Conservation (phyloP, 1,284 basidiomycete genomes). For the Ustilago hordei region DNA sequence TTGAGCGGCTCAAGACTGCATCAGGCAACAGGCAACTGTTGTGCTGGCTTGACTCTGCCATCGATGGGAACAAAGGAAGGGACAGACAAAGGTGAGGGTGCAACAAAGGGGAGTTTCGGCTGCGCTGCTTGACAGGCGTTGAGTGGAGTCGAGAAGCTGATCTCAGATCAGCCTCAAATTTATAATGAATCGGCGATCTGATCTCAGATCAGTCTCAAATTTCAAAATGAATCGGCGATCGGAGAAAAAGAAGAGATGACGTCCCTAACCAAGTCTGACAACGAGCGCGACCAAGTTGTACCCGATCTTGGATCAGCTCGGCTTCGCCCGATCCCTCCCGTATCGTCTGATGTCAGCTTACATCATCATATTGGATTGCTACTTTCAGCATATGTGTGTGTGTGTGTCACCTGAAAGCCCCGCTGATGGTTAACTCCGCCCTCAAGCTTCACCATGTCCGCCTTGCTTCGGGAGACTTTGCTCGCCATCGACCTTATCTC, state of each 20-base stretch:
- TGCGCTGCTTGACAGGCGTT: constrained; percentile 13
- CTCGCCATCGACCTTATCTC: too few relatives aligned
- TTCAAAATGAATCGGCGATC: background rate
- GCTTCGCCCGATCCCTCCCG: too few relatives aligned
- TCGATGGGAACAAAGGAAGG: background rate
- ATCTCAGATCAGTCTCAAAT: background rate
- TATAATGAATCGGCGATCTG: background rate
- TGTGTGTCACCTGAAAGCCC: background rate
- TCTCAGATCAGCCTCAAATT: too few relatives aligned
- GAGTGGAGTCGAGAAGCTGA: background rate
- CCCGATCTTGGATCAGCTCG: too few relatives aligned
- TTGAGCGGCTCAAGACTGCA: background rate
- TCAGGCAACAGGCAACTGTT: background rate
- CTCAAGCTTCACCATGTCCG: too few relatives aligned
- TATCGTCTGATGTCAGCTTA: too few relatives aligned
- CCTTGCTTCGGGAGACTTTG: too few relatives aligned
- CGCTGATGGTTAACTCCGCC: background rate
- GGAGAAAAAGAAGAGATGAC: background rate
- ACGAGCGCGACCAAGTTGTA: too few relatives aligned
- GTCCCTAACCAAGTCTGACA: too few relatives aligned
- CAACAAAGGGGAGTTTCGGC: background rate
- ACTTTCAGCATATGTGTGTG: background rate
- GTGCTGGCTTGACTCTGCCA: background rate
- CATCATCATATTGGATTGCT: too few relatives aligned
- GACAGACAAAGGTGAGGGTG: background rate